Base-by-base conservation (phyloP, 371 early-diverging fungal genomes). In the Zopfochytrium polystomum region DNA sequence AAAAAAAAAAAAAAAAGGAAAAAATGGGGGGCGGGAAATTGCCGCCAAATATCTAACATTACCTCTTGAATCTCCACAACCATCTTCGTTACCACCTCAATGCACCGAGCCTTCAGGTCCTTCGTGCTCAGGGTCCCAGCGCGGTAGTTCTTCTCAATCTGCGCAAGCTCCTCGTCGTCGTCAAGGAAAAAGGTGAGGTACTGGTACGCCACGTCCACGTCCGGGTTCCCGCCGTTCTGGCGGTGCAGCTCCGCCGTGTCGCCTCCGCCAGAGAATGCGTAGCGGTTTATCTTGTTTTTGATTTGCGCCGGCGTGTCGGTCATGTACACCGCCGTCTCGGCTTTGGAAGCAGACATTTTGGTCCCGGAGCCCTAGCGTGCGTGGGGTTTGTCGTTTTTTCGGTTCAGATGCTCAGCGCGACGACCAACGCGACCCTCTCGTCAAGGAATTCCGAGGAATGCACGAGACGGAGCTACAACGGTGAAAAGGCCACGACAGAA, bases 331-430 rank as follows among this genome's bases (percentile, higher is more conserved):
- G 99, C 95, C 3, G 95, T 90, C 46, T 84, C 83, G 48, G 88
- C 88, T 45, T 89, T 75, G 2, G 97, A 96, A 1, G 99, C 94
- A 64, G 93, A 91, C 99, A 99, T 99, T 80, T 99, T 99, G 53
- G 95, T 90, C 15, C 90, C 88, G n/a, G 92, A 83, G 31, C 99
- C 99, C 70, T 80, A 64, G 31, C n/a, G n/a, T 23, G 18, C 29
- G 9, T 11, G 38, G 32, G 54, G 42, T 49, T 20, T 49, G 11
- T 49, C 49, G n/a, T n/a, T n/a, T n/a, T n/a, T n/a, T n/a, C n/a
- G n/a, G n/a, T n/a, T n/a, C n/a, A n/a, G n/a, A n/a, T n/a, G n/a
- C n/a, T n/a, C n/a, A n/a, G n/a, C n/a, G n/a, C n/a, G n/a, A n/a
- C n/a, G n/a, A n/a, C n/a, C n/a, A n/a, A n/a, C n/a, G n/a, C n/a